Evolutionary conservation across 306 rosid species (phyloP), one percentile per base, ranked within the genome.

Genomic region (Senna siamea): DNA sequence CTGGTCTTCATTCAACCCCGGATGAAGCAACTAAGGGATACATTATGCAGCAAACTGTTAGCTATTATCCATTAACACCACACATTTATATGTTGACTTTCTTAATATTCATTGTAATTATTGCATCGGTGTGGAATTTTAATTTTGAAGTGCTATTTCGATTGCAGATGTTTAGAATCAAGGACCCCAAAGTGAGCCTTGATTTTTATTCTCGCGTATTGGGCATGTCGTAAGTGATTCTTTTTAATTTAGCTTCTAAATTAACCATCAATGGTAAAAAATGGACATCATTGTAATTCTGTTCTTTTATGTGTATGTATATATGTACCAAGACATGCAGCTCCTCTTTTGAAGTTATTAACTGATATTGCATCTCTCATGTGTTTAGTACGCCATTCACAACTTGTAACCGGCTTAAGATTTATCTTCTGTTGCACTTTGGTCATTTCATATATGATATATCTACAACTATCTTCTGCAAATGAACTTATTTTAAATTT

Each of bases 101-200:
- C 28, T 23, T 40, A 40, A 40, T 40, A 8, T 26, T 6, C 2
- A 9, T 22, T 9, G 2, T 38, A 41, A 41, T 13, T 57, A 4
- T 23, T 23, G 40, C 40, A 26, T 14, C 11, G n/a, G 40, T 28
- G 20, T 26, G 30, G 30, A 26, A 26, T 26, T 26, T 26, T 13
- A 56, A 12, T 56, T 0, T 56, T 12, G 28, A 13, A 15, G 20
- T 61, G 34, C 38, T 38, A 10, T 32, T 82, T 64, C 14, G 12
- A 58, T 78, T 63, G 80, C 78, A 82, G 83, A 78, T 90, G 98
- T 87, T 76, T 76, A 87, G 98, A 74, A 85, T 93, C 66, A 93
- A 93, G 82, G 97, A 90, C 79, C 98, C 98, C 14, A 87, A 89
- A 90, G 84, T 75, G 76, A 90, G 96, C 86, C 97, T 89, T 54